Evolutionary conservation across 805 yeast genomes (phyloP).

Genomic region (Wickerhamomyces kurtzmanii): DNA sequence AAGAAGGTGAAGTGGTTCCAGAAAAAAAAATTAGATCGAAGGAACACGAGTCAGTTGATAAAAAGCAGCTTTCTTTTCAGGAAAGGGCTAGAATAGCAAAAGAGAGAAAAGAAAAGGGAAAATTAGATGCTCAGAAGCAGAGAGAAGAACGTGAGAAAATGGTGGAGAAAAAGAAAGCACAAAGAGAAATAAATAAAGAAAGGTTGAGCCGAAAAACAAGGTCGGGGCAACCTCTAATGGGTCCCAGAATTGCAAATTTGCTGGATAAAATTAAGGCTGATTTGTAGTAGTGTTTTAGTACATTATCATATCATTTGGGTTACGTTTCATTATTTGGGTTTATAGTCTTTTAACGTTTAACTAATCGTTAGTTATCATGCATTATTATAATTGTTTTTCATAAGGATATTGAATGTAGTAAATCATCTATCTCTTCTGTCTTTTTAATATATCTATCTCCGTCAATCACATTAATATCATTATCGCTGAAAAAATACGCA

Average conservation of each 20-base stretch:
- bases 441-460: conserved; percentile 2
- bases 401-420: conserved; percentile 8
- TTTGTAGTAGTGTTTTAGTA: conserved; percentile 6
- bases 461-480: conserved; percentile 9
- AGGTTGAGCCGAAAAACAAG: conserved; percentile 44
- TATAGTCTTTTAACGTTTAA: too few species aligned
- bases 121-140: conserved; percentile 23
- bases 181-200: conserved; percentile 33
- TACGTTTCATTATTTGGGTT: not conserved
- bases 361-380: too few species aligned
- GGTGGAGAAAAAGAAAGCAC: conserved; percentile 28
- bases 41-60: conserved; percentile 5
- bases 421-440: conserved; percentile 3
- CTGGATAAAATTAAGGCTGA: conserved; percentile 66
- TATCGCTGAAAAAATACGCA: conserved; percentile 7
- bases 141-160: conserved; percentile 27
- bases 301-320: conserved; percentile 1
- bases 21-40: conserved; percentile 18
- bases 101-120: conserved; percentile 22
- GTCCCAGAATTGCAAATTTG: conserved; percentile 71
- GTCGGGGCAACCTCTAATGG: conserved; percentile 86
- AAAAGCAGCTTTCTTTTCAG: conserved; percentile 20
- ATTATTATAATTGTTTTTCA: too few species aligned
- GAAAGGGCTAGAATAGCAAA: conserved; percentile 24
- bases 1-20: conserved; percentile 54